These are phyloP conservation scores for Vigna mungo DNA, from an alignment of 306 rosid species.

Conservation along the genomic window DNA sequence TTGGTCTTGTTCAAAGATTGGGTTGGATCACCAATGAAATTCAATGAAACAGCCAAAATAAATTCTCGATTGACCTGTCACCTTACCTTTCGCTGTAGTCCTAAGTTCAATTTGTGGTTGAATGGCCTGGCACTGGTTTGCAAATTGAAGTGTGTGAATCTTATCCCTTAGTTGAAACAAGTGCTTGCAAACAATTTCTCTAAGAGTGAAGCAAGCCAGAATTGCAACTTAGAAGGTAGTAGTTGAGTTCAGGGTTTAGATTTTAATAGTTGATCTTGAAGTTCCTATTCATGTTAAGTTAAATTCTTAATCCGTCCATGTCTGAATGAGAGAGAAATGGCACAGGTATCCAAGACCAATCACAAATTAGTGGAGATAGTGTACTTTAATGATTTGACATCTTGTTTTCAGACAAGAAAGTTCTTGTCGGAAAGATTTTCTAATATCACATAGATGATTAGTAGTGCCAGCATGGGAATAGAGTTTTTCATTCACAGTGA, in stretches of 20 bases:
- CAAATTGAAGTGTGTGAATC: background rate
- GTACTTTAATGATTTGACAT: background rate
- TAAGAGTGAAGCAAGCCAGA: too few relatives aligned
- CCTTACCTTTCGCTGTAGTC: background rate
- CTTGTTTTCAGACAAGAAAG: background rate
- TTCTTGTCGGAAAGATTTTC: background rate
- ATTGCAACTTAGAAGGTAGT: background rate
- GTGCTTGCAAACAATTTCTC: background rate
- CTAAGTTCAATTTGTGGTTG: background rate
- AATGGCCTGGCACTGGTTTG: background rate
- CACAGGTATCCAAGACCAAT: background rate
- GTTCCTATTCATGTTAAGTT: background rate
- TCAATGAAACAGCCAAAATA: too few relatives aligned
- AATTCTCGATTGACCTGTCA: background rate
- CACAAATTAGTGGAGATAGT: background rate
- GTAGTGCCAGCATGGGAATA: background rate
- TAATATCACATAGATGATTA: background rate
- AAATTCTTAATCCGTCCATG: background rate
- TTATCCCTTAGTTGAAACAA: background rate
- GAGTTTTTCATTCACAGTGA: background rate
- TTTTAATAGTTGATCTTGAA: background rate
- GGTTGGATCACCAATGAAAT: background rate
- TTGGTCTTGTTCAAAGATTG: background rate
- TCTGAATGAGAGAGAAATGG: background rate
- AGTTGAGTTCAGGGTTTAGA: background rate